Evolutionary conservation across 495 filamentous ascomycete species (phyloP).

Genomic region (Darksidea phi): DNA sequence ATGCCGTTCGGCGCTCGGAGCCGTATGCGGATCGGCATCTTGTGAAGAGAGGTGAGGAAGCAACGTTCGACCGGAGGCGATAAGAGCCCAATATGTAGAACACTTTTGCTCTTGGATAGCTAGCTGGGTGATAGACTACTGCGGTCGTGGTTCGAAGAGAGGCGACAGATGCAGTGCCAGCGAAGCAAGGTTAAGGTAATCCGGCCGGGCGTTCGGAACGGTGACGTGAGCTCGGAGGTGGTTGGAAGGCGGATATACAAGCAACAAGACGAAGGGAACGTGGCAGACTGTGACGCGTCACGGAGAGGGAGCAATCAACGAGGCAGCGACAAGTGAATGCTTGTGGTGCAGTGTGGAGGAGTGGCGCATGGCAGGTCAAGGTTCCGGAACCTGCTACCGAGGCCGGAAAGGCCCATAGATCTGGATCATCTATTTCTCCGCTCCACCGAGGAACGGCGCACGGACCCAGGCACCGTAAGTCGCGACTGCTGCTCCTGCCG

Average conservation of each 20-base stretch:
- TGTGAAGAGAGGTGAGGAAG: background rate
- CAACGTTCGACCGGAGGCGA: no score
- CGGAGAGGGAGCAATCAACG: background rate
- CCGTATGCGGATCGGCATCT: constrained; percentile 57
- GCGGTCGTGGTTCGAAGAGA: no score
- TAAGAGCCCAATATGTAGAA: no score
- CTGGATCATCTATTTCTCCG: background rate
- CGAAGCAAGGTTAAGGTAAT: background rate
- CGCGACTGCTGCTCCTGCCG: background rate
- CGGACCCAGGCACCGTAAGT: background rate
- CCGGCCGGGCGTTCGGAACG: background rate
- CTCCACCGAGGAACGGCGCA: no score
- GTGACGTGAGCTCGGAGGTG: background rate
- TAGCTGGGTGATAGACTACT: no score
- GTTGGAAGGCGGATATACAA: background rate
- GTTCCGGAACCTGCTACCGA: constrained; percentile 11
- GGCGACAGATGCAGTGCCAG: background rate
- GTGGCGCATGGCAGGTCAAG: constrained; percentile 2
- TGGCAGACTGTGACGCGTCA: background rate
- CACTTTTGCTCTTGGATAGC: no score
- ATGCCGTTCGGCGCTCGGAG: constrained; percentile 63
- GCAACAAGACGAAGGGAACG: background rate
- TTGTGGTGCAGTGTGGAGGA: background rate
- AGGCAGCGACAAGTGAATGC: background rate
- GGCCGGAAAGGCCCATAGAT: background rate